These are phyloP conservation scores for Schizophyllum amplum DNA, from an alignment of 1,284 basidiomycete species.

Conservation along the genomic window DNA sequence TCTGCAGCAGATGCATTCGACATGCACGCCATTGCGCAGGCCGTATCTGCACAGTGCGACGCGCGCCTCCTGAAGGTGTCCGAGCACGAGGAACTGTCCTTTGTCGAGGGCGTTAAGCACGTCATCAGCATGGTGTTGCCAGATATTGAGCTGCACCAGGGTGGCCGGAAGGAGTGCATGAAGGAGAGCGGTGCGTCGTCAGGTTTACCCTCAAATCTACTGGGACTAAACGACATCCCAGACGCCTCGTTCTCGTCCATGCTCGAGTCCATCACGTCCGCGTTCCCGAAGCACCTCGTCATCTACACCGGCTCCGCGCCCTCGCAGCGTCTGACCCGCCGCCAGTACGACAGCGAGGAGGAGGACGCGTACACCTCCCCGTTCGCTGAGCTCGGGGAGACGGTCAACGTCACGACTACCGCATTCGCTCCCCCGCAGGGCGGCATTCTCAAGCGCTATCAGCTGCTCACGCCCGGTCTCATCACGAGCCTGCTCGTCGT, in stretches of 20 bases:
- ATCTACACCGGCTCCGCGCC: slow-evolving; percentile 50
- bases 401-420: slow-evolving; percentile 14
- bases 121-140: slow-evolving; percentile 52
- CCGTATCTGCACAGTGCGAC: slow-evolving; percentile 43
- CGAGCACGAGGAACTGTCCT: slow-evolving; percentile 26
- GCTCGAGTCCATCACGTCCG: slow-evolving; percentile 37
- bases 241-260: slow-evolving; percentile 37
- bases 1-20: slow-evolving; percentile 24
- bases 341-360: slow-evolving; percentile 14
- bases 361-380: not conserved
- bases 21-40: slow-evolving; percentile 27
- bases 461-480: slow-evolving; percentile 74
- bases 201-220: not conserved
- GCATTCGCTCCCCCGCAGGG: slow-evolving; percentile 32
- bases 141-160: slow-evolving; percentile 32
- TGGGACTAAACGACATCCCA: slow-evolving; percentile 17
- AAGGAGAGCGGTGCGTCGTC: slow-evolving; percentile 40
- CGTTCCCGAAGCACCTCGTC: slow-evolving; percentile 52
- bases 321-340: slow-evolving; percentile 28
- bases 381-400: slow-evolving; percentile 13
- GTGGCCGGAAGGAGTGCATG: slow-evolving; percentile 37
- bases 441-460: slow-evolving; percentile 68
- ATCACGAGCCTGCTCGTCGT: slow-evolving; percentile 63
- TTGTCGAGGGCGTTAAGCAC: slow-evolving; percentile 38
- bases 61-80: slow-evolving; percentile 32